Conservation (phyloP, 352 stramenopile species). For the Phytophthora ramorum region DNA sequence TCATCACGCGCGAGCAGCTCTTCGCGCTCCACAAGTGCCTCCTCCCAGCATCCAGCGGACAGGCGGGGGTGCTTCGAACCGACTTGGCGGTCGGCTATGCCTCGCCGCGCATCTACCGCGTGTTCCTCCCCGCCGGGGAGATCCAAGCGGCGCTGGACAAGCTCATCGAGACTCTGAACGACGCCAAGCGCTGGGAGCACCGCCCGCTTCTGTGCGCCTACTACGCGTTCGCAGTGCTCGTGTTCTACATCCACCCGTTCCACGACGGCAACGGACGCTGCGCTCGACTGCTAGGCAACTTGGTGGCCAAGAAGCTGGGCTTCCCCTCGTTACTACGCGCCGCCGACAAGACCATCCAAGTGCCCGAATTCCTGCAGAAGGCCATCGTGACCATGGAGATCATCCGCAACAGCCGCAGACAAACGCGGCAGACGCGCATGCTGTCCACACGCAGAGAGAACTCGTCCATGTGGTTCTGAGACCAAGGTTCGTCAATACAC, state of each 20-base stretch:
- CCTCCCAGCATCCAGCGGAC: conserved; percentile 43
- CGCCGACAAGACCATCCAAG: conserved; percentile 85
- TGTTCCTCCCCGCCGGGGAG: conserved; percentile 77
- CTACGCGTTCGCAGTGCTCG: conserved; percentile 79
- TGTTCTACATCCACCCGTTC: conserved; percentile 90
- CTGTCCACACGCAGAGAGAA: conserved; percentile 72
- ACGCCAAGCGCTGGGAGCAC: conserved; percentile 41
- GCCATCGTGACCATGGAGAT: conserved; percentile 77
- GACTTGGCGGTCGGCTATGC: conserved; percentile 77
- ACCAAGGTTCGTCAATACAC: conserved; percentile 2
- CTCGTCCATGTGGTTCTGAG: conserved; percentile 84
- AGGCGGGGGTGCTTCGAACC: conserved; percentile 61
- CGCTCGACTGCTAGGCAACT: conserved; percentile 74
- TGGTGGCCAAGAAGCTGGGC: conserved; percentile 77
- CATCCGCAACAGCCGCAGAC: conserved; percentile 61
- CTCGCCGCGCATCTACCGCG: conserved; percentile 80
- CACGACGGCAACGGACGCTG: conserved; percentile 85
- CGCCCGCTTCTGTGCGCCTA: conserved; percentile 76
- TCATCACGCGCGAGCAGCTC: conserved; percentile 70
- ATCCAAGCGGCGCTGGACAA: conserved; percentile 54
- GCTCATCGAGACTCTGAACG: conserved; percentile 59
- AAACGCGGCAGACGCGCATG: conserved; percentile 52
- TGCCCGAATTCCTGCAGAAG: conserved; percentile 76
- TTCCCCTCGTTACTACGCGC: conserved; percentile 68
- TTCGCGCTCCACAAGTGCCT: conserved; percentile 66